phyloP scores from a whole-genome alignment of 352 stramenopile genomes.

The Globisporangium ultimum region DNA sequence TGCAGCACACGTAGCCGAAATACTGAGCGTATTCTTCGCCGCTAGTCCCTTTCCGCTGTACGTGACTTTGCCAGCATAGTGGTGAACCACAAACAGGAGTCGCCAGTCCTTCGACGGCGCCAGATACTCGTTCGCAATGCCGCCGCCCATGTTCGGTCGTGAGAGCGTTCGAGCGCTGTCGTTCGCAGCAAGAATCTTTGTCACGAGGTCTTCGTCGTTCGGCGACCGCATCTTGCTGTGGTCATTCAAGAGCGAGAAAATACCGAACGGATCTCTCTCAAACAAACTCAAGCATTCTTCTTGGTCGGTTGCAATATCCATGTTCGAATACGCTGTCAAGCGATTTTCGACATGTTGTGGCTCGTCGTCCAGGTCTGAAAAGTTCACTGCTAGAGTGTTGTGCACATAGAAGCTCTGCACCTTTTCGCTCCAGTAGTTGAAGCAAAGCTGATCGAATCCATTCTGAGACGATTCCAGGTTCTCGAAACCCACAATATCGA shows the following conservation, averaged over 20 bases:
- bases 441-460: conserved; percentile 76
- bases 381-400: conserved; percentile 65
- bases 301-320: conserved; percentile 50
- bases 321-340: conserved; percentile 48
- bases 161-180: conserved; percentile 46
- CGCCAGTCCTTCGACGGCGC: conserved; percentile 73
- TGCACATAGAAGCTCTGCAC: conserved; percentile 79
- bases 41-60: conserved; percentile 74
- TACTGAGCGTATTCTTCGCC: conserved; percentile 64
- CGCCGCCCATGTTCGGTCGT: conserved; percentile 56
- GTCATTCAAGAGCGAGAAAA: conserved; percentile 70
- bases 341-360: conserved; percentile 62
- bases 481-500: conserved; percentile 80
- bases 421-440: conserved; percentile 87
- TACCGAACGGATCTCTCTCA: conserved; percentile 67
- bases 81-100: conserved; percentile 70
- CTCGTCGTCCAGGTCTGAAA: conserved; percentile 54
- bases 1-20: conserved; percentile 73
- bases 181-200: conserved; percentile 73
- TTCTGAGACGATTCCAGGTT: conserved; percentile 50
- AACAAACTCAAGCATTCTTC: conserved; percentile 68
- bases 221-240: conserved; percentile 60
- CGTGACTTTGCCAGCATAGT: conserved; percentile 67
- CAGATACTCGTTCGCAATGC: conserved; percentile 59
- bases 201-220: conserved; percentile 77